A percentile compares a stretch with the other conserved stretches of the same genome.
Evolutionary conservation across 2,329 filamentous ascomycete species (phyloP).

Genomic region (Alternaria triticina): DNA sequence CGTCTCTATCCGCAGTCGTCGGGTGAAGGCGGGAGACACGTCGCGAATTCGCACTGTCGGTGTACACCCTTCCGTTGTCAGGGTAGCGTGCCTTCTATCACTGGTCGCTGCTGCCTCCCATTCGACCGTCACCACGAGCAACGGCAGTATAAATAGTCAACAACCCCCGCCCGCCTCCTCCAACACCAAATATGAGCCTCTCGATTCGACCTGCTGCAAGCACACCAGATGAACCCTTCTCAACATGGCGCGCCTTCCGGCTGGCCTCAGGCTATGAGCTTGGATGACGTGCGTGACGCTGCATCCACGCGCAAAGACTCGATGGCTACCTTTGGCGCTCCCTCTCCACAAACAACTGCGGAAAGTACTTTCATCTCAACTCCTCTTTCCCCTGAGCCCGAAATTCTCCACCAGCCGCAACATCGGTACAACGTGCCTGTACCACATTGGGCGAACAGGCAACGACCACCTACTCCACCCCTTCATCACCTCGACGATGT

Average conservation of each 20-base stretch:
- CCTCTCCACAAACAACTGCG: not conserved
- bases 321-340: not conserved
- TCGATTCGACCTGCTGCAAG: not conserved
- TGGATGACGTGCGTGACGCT: slow-evolving; percentile 3
- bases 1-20: not conserved
- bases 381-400: not conserved
- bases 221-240: slow-evolving; percentile 7
- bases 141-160: slow-evolving; percentile 3
- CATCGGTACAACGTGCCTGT: not conserved
- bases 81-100: slow-evolving; percentile 4
- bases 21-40: slow-evolving; percentile 2
- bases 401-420: not conserved
- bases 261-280: not conserved
- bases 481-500: not conserved
- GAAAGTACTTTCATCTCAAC: slow-evolving; percentile 1
- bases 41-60: not conserved
- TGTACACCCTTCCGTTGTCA: not conserved
- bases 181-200: not conserved
- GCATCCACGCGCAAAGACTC: not conserved
- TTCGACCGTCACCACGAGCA: slow-evolving; percentile 7
- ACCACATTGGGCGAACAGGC: not conserved
- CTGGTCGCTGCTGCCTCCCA: not conserved
- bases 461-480: slow-evolving; percentile 6
- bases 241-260: not conserved
- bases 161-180: not conserved